phyloP scores from a whole-genome alignment of 1,139 yeast genomes.

The Pichia sp. region DNA sequence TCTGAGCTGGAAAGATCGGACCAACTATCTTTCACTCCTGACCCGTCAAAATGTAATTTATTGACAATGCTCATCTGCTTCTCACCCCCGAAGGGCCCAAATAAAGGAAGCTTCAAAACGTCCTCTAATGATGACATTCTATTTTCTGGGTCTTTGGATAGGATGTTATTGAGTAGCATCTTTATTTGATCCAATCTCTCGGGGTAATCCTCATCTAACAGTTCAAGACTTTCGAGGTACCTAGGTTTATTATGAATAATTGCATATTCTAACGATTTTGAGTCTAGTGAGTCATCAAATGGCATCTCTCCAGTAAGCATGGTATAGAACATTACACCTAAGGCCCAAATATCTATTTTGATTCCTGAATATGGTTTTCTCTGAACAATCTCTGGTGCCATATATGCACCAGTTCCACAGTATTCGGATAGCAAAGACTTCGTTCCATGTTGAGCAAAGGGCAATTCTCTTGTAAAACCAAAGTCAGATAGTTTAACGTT shows the following conservation, averaged over 20 bases:
- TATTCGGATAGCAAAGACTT: constrained; percentile 57
- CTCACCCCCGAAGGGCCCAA: constrained; percentile 46
- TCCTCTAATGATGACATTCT: constrained; percentile 60
- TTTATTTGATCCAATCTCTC: constrained; percentile 11
- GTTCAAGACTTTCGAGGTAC: constrained; percentile 37
- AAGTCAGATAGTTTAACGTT: constrained; percentile 82
- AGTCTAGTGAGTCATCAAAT: constrained; percentile 79
- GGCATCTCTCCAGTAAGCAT: constrained; percentile 87
- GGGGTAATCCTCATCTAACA: constrained; percentile 4
- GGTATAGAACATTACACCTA: constrained; percentile 91
- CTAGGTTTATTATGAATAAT: constrained; percentile 66
- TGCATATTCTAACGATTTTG: constrained; percentile 53
- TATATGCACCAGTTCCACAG: constrained; percentile 92
- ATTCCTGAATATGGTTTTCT: constrained; percentile 75
- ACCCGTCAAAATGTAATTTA: constrained; percentile 36
- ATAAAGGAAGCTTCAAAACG: constrained; percentile 58
- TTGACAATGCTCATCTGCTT: constrained; percentile 40
- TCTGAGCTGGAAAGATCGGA: constrained; percentile 40
- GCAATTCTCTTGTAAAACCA: constrained; percentile 83
- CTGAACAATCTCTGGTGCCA: constrained; percentile 89
- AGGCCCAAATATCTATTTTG: constrained; percentile 84
- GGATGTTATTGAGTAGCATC: constrained; percentile 41
- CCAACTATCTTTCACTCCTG: constrained; percentile 35
- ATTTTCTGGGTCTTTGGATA: constrained; percentile 60
- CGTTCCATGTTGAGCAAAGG: constrained; percentile 28